Evolutionary conservation across 1,284 basidiomycete species (phyloP).

Genomic region (Fomes fomentarius): DNA sequence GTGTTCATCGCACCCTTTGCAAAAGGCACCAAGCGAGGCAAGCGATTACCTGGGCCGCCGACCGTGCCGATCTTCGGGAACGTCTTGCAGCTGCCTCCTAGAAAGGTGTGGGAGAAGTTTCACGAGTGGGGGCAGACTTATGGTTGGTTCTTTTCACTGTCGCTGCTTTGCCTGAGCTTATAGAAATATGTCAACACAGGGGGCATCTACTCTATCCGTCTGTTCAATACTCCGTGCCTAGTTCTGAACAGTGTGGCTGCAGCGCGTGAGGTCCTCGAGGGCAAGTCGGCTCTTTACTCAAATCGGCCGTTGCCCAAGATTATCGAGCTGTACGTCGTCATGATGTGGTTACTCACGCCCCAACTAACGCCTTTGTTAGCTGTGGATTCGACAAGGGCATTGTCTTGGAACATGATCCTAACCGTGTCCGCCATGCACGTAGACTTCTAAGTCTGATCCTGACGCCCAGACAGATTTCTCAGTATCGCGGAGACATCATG

Average conservation of each 20-base stretch:
- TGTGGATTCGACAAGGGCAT: conserved; percentile 19
- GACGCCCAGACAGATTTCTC: conserved; percentile 7
- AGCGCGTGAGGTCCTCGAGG: conserved; percentile 18
- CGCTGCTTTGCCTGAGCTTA: neutral
- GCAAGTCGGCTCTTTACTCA: conserved; percentile 13
- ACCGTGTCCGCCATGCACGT: conserved; percentile 12
- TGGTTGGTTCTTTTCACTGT: neutral
- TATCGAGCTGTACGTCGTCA: conserved; percentile 11
- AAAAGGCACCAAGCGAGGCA: neutral
- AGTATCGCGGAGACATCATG: conserved; percentile 1
- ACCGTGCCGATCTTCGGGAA: conserved; percentile 4
- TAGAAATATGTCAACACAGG: neutral
- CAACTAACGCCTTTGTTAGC: neutral
- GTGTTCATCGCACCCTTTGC: neutral
- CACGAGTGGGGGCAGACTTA: conserved; percentile 1
- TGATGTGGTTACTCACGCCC: neutral
- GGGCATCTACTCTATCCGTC: conserved; percentile 10
- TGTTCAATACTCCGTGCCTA: conserved; percentile 14
- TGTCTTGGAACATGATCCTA: conserved; percentile 15
- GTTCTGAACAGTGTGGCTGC: conserved; percentile 14
- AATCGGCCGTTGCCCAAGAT: conserved; percentile 20
- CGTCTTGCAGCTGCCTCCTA: neutral
- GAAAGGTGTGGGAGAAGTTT: conserved; percentile 3
- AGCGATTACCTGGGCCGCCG: conserved; percentile 4
- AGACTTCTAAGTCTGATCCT: conserved; percentile 14